Base-by-base conservation (phyloP, 2,329 filamentous ascomycete genomes). In the Aspergillus persii region DNA sequence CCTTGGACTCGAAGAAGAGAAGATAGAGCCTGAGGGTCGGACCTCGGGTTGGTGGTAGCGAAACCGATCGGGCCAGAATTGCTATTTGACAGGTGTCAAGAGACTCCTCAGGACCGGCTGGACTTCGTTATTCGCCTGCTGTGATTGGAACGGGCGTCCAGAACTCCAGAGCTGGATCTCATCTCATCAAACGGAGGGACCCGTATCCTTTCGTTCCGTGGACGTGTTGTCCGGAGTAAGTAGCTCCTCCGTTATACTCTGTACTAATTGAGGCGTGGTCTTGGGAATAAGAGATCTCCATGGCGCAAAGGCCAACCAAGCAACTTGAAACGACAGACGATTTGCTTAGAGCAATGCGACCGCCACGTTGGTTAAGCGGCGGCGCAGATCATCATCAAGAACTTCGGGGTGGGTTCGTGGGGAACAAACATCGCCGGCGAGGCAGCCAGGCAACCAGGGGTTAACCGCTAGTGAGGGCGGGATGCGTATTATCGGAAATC, bases 351-450 rank as follows among this genome's bases (percentile, higher is more conserved):
- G 49, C 36, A 41, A 53, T 41, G 39, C 50, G 39, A 59, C 50
- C 51, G 57, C 59, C 61, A 65, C 58, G 59, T 57, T 58, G 54
- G 60, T 51, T 59, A 55, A 60, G 61, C 61, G 59, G 54, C 53
- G 54, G 55, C 56, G 63, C 57, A 65, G 63, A 67, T 67, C 65
- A 53, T 64, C 61, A 64, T 66, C 61, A 64, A 53, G 56, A 54
- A 61, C 54, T 47, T 47, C 31, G 44, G 50, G 54, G 58, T 62
- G 55, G 62, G 60, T 61, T 60, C 56, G 61, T 62, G 60, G 61
- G 61, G 51, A 58, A 50, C 52, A 44, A 62, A 56, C 52, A 41
- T 52, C 27, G 31, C 11, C 33, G 31, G 8, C 31, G 36, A 53
- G 57, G 59, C 58, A 60, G 52, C 62, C 62, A 66, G 62, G 62